phyloP scores from a whole-genome alignment of 2,329 filamentous ascomycete species.

The Plectosphaerella plurivora region DNA sequence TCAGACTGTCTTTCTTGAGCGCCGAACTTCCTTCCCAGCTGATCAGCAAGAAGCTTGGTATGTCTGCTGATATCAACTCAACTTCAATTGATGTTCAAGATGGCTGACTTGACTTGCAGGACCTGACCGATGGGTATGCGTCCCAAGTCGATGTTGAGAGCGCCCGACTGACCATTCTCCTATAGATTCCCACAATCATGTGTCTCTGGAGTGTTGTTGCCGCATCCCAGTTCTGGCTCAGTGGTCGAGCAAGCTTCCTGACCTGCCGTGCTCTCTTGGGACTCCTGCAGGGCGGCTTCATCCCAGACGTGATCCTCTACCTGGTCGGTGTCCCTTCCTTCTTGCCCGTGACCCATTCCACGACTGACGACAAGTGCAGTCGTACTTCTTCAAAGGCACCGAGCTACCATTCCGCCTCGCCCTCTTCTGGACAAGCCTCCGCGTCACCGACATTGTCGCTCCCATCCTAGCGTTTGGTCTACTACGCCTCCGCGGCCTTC shows the following conservation, averaged over 20 bases:
- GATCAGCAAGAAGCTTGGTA: slow-evolving; percentile 44
- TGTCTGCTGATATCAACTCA: slow-evolving; percentile 22
- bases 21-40: slow-evolving; percentile 50
- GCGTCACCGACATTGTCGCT: slow-evolving; percentile 38
- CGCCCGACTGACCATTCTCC: slow-evolving; percentile 3
- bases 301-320: slow-evolving; percentile 22
- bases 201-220: slow-evolving; percentile 7
- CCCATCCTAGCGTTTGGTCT: slow-evolving; percentile 55
- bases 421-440: slow-evolving; percentile 18
- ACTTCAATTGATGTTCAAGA: neutral
- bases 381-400: slow-evolving; percentile 65
- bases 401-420: slow-evolving; percentile 19
- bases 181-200: neutral
- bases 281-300: slow-evolving; percentile 39
- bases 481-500: slow-evolving; percentile 46
- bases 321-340: slow-evolving; percentile 7
- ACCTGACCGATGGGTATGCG: slow-evolving; percentile 29
- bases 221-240: slow-evolving; percentile 20
- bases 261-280: slow-evolving; percentile 30
- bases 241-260: slow-evolving; percentile 30
- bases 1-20: slow-evolving; percentile 23
- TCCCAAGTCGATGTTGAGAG: neutral
- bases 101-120: slow-evolving; percentile 18
- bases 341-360: neutral
- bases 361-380: slow-evolving; percentile 16